Evolutionary conservation across 2,329 filamentous ascomycete genomes (phyloP).

Genomic region (Arthrobotrys entomopaga): DNA sequence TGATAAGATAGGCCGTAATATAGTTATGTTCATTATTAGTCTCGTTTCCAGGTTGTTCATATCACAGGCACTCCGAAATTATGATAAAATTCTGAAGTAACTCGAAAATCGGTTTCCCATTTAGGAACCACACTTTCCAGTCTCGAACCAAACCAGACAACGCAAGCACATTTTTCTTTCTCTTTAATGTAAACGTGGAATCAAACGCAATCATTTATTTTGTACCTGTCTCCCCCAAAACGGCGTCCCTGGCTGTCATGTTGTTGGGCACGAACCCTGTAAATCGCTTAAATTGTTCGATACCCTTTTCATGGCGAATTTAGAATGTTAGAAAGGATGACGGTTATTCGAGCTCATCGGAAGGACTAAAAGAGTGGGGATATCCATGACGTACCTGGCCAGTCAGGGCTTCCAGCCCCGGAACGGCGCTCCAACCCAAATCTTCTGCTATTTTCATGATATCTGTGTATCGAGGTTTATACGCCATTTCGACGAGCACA

Average conservation of each 20-base stretch:
- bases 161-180: too few species aligned
- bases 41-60: background rate
- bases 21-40: too few species aligned
- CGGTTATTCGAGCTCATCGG: background rate
- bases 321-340: background rate
- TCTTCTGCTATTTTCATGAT: slow-evolving; percentile 84
- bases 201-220: slow-evolving; percentile 16
- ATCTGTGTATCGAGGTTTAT: slow-evolving; percentile 84
- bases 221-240: slow-evolving; percentile 35
- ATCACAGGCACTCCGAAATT: too few species aligned
- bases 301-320: slow-evolving; percentile 23
- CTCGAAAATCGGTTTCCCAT: slow-evolving; percentile 31
- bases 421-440: slow-evolving; percentile 82
- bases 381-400: slow-evolving; percentile 71
- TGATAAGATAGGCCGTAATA: too few species aligned
- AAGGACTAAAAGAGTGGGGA: background rate
- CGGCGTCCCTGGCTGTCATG: slow-evolving; percentile 43
- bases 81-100: slow-evolving; percentile 52
- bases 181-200: background rate
- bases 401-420: slow-evolving; percentile 86
- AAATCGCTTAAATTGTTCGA: slow-evolving; percentile 54
- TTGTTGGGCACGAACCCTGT: slow-evolving; percentile 45
- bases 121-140: slow-evolving; percentile 6
- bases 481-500: slow-evolving; percentile 92
- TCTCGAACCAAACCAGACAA: too few species aligned